A percentile compares a stretch with the other conserved stretches of the same genome.
Conservation (phyloP, 495 filamentous ascomycete genomes). For the Lichina pygmaea region DNA sequence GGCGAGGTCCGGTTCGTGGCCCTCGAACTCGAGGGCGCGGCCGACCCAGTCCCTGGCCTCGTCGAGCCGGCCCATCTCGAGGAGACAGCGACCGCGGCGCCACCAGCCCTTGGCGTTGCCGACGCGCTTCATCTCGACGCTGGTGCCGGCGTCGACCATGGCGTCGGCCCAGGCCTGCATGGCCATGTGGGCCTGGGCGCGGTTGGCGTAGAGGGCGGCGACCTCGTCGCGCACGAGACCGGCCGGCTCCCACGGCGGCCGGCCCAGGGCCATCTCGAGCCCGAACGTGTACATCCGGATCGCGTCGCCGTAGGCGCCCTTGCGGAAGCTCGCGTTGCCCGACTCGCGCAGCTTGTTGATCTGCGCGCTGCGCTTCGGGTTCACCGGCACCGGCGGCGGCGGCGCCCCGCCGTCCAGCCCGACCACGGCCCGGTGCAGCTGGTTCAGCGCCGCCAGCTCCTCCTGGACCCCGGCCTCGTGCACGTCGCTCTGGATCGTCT, state of each 20-base stretch:
- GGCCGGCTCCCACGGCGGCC: conserved; percentile 70
- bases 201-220: conserved; percentile 50
- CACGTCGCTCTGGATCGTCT: conserved; percentile 24
- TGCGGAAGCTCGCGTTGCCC: conserved; percentile 61
- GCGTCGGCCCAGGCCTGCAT: conserved; percentile 57
- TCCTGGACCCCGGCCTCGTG: conserved; percentile 16
- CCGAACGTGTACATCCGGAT: conserved; percentile 56
- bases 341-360: conserved; percentile 75
- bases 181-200: conserved; percentile 75
- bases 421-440: conserved; percentile 44
- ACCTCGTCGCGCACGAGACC: conserved; percentile 64
- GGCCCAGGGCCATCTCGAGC: conserved; percentile 58
- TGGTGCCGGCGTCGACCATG: conserved; percentile 55
- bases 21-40: conserved; percentile 61
- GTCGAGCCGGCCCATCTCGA: conserved; percentile 71
- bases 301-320: conserved; percentile 45
- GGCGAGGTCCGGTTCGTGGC: conserved; percentile 41
- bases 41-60: conserved; percentile 55
- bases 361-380: conserved; percentile 62
- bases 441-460: conserved; percentile 46
- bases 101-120: conserved; percentile 92
- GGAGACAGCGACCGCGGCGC: conserved; percentile 50
- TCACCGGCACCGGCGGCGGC: conserved; percentile 54
- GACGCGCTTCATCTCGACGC: conserved; percentile 64
- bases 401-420: conserved; percentile 29